Conservation (phyloP, 2,329 filamentous ascomycete genomes). For the Blastomyces percursus region DNA sequence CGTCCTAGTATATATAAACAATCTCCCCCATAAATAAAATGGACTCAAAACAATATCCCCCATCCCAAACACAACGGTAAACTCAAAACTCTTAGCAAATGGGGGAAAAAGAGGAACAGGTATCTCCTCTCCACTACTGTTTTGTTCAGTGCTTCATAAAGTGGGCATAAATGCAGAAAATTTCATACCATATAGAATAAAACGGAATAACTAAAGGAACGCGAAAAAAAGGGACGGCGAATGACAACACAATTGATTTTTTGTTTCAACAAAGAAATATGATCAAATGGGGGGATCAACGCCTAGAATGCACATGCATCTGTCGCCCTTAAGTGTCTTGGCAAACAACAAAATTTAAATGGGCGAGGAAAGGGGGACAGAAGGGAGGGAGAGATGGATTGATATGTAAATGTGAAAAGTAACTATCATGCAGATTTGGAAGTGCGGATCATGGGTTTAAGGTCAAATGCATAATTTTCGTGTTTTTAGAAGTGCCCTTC, state of each 20-base stretch:
- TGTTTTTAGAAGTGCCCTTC: not conserved
- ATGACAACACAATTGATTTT: not conserved
- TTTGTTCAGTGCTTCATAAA: not conserved
- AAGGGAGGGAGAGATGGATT: not conserved
- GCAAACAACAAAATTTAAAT: not conserved
- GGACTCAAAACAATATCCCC: not conserved
- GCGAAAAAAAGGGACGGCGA: not conserved
- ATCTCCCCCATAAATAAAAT: not conserved
- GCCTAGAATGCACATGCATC: constrained; percentile 4
- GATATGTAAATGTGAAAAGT: not conserved
- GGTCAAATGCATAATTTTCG: not conserved
- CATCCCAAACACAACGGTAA: not conserved
- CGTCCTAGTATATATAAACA: not conserved
- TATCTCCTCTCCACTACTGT: not conserved
- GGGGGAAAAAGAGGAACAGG: not conserved
- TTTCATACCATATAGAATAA: not conserved
- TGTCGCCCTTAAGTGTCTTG: not conserved
- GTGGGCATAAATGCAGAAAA: not conserved
- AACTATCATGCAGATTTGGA: not conserved
- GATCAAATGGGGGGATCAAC: not conserved
- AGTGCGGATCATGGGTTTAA: not conserved
- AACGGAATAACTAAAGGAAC: not conserved
- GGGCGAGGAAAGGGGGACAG: not conserved
- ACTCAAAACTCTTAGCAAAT: not conserved
- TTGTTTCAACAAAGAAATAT: not conserved